Conservation (phyloP, 352 stramenopile species). For the Globisporangium polare region DNA sequence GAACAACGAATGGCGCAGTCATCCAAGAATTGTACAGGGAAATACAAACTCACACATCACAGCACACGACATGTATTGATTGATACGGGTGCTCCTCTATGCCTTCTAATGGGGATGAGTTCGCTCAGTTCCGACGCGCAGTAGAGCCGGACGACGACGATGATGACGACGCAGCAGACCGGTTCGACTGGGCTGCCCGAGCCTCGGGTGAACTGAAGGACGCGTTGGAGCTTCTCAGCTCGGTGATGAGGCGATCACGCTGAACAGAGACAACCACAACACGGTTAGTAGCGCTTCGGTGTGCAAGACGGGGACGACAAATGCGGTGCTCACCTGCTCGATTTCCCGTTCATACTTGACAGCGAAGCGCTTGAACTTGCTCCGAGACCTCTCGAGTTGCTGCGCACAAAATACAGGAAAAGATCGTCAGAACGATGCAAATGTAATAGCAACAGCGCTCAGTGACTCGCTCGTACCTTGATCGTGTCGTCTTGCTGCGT, state of each 20-base stretch:
- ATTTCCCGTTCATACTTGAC: slow-evolving; percentile 84
- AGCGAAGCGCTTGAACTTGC: slow-evolving; percentile 84
- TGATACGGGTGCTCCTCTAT: background rate
- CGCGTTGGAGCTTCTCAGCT: slow-evolving; percentile 40
- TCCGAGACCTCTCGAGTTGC: slow-evolving; percentile 80
- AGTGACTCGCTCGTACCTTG: slow-evolving; percentile 45
- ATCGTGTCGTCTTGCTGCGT: slow-evolving; percentile 73
- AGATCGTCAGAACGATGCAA: background rate
- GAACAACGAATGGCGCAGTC: background rate
- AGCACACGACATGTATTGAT: background rate
- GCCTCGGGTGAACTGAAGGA: slow-evolving; percentile 41
- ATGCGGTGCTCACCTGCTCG: slow-evolving; percentile 45
- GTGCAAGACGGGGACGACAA: background rate
- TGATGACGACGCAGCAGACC: slow-evolving; percentile 31
- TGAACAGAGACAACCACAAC: slow-evolving; percentile 6
- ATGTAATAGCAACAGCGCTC: too few species aligned
- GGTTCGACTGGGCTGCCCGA: slow-evolving; percentile 14
- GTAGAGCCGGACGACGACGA: slow-evolving; percentile 32
- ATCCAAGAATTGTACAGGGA: background rate
- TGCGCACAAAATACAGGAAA: slow-evolving; percentile 16
- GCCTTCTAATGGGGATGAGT: background rate
- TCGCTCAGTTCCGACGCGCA: slow-evolving; percentile 1
- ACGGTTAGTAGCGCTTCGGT: background rate
- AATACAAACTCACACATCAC: background rate
- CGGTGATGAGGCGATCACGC: slow-evolving; percentile 45